phyloP scores from a whole-genome alignment of 345 rosid species.

The Boechera stricta region DNA sequence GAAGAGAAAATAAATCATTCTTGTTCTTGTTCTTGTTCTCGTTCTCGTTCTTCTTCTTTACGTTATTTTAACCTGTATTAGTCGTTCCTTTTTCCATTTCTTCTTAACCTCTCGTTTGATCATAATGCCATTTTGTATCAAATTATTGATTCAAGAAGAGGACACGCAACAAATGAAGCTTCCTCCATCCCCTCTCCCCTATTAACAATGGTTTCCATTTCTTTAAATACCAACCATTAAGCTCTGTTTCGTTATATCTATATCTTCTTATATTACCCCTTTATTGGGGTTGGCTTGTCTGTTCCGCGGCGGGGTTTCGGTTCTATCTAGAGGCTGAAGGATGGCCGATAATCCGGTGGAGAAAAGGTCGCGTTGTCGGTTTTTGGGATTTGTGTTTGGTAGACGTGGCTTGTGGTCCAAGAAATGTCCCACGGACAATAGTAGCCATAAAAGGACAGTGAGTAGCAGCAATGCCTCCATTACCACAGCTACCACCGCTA shows the following conservation, averaged over 20 bases:
- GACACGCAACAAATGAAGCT: conserved; percentile 12
- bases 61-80: background rate
- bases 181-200: background rate
- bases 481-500: conserved; percentile 47
- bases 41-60: background rate
- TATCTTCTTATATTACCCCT: conserved; percentile 1
- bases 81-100: background rate
- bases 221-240: conserved; percentile 7
- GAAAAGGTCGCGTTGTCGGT: conserved; percentile 63
- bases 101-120: conserved; percentile 17
- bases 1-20: background rate
- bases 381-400: conserved; percentile 65
- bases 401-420: conserved; percentile 61
- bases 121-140: conserved; percentile 27
- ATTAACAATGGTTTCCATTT: conserved; percentile 24
- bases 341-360: conserved; percentile 50
- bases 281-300: conserved; percentile 23
- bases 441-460: conserved; percentile 45
- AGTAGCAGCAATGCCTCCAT: conserved; percentile 37
- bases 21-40: background rate
- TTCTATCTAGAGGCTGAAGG: background rate
- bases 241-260: background rate
- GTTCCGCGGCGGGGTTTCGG: background rate
- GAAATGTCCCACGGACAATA: conserved; percentile 49
- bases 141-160: conserved; percentile 31